These are phyloP conservation scores for Sicyos edulis DNA, from an alignment of 306 rosid genomes.

Conservation along the genomic window DNA sequence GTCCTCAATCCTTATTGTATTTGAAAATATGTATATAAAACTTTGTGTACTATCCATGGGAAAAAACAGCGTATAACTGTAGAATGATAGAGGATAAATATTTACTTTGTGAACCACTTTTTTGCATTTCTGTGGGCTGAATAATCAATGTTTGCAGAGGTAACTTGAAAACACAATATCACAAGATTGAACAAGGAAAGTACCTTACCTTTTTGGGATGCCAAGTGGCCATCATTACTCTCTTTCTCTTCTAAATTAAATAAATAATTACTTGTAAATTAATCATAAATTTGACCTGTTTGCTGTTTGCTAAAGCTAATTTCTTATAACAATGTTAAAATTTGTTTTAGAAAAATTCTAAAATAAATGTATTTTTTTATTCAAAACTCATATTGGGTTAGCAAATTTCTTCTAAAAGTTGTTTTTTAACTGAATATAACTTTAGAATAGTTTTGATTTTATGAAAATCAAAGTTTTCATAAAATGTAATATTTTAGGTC, in stretches of 20 bases:
- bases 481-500: no score
- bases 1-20: no score
- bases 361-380: neutral
- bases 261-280: neutral
- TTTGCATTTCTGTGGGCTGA: constrained; percentile 12
- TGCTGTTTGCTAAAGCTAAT: neutral
- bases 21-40: no score
- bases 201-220: constrained; percentile 1
- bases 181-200: constrained; percentile 17
- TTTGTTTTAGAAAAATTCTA: no score
- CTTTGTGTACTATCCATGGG: no score
- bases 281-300: neutral
- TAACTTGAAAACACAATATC: constrained; percentile 3
- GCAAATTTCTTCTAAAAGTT: neutral
- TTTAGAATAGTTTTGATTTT: neutral
- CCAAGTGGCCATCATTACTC: constrained; percentile 11
- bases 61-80: no score
- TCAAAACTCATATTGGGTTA: neutral
- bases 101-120: no score
- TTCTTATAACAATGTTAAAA: no score
- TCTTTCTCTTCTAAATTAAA: neutral
- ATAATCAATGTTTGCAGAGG: constrained; percentile 12
- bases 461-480: no score
- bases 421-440: no score
- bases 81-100: no score